Percentiles rank a stretch among this genome's conserved stretches.
Conservation (phyloP, 306 rosid species). For the Medicago truncatula region MtrunA17r5.0-ANR NC_053046.1:15859001-15859500, state of each 20-base stretch:
- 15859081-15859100: conserved; percentile 2
- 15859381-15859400: conserved; percentile 21
- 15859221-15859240: conserved; percentile 38
- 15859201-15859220: conserved; percentile 31
- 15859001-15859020: background rate
- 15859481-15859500: conserved; percentile 9
- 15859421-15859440: conserved; percentile 32
- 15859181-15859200: conserved; percentile 35
- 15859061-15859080: conserved; percentile 14
- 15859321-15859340: conserved; percentile 34
- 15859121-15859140: conserved; percentile 44
- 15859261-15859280: conserved; percentile 45
- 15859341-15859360: conserved; percentile 36
- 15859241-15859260: conserved; percentile 41
- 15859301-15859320: conserved; percentile 40
- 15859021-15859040: conserved; percentile 27
- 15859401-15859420: conserved; percentile 25
- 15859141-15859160: conserved; percentile 38
- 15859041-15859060: conserved; percentile 31
- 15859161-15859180: conserved; percentile 26
- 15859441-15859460: conserved; percentile 60
- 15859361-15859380: conserved; percentile 40
- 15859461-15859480: conserved; percentile 47
- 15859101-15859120: conserved; percentile 31
- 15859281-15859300: conserved; percentile 3